Base-by-base conservation (phyloP, 805 yeast species). In the Barnettozyma salicaria region DNA sequence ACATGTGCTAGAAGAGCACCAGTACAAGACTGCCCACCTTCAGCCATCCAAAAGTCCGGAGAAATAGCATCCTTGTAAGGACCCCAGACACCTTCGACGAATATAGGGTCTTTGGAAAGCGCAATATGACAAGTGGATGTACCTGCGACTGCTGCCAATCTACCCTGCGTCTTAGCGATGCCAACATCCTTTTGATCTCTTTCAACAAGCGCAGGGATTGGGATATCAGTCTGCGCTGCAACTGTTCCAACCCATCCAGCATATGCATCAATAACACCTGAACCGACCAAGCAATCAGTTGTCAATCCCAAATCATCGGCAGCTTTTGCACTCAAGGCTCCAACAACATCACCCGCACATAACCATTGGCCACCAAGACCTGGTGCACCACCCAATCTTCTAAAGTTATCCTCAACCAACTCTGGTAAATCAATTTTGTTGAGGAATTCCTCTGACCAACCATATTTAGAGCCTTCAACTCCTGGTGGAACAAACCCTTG, bases 241-340 rank as follows among this genome's bases (percentile, higher is more conserved):
- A 90, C 96, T 1, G 97, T 92, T 39, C 98, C 98, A 39, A 92
- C 76, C 97, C 97, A 92, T 30, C 98, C 98, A 4, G 97, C 95
- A 56, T 92, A 92, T 6, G 97, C 97, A 59, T 92, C 98, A 56
- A 92, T 92, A 26, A 92, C 95, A 55, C 96, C 97, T 1, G 94
- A 80, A 7, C 96, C 97, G 28, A 92, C 97, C 22, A 78, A 75
- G 62, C 94, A 83, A 36, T 70, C 68, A 17, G 82, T 72, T 8
- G 92, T 74, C 44, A 92, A 70, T 9, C 97, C 97, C 52, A 92
- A 68, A 38, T 86, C 88, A 29, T 69, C 72, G 17, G 97, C 97
- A 5, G 96, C 75, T 27, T 63, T 50, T 19, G 64, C 64, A 14
- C 75, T 67, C 44, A 92, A 68, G 36, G 77, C 67, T 21, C 97